phyloP scores from a whole-genome alignment of 2,329 filamentous ascomycete species.

The Gremmenia infestans region DNA sequence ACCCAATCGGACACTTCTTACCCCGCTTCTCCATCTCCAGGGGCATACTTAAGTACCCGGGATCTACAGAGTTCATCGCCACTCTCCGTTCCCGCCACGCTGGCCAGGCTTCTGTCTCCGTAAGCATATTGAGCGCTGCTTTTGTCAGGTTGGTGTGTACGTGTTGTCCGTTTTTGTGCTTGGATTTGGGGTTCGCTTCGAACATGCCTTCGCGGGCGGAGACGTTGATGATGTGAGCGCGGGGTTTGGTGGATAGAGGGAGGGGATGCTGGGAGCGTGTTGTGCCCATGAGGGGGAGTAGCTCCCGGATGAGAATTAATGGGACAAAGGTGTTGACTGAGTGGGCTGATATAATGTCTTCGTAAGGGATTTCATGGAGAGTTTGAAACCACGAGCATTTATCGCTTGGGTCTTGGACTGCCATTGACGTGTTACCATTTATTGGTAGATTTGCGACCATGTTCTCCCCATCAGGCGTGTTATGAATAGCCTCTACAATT shows the following conservation, averaged over 20 bases:
- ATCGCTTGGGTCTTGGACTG: background rate
- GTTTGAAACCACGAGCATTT: conserved; percentile 14
- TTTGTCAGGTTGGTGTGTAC: conserved; percentile 20
- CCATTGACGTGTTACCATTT: background rate
- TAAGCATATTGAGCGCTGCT: conserved; percentile 20
- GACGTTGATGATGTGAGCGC: conserved; percentile 16
- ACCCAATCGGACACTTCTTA: conserved; percentile 16
- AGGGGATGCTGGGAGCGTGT: background rate
- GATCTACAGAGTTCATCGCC: conserved; percentile 18
- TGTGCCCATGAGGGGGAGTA: conserved; percentile 14
- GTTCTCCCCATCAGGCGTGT: background rate
- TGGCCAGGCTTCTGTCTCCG: conserved; percentile 14
- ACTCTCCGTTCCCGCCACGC: conserved; percentile 12
- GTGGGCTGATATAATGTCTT: conserved; percentile 18
- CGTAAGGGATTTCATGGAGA: conserved; percentile 15
- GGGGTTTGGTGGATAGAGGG: background rate
- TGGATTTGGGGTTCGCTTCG: conserved; percentile 2
- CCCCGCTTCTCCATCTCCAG: conserved; percentile 9
- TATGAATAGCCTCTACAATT: too few species aligned
- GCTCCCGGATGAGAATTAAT: conserved; percentile 14
- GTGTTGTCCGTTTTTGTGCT: conserved; percentile 12
- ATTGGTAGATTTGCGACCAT: background rate
- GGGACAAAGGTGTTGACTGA: conserved; percentile 19
- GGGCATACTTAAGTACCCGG: conserved; percentile 16
- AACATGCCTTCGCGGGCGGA: conserved; percentile 19